phyloP scores from a whole-genome alignment of 192 early-diverging fungal genomes.

The Haplosporangium gracile region DNA sequence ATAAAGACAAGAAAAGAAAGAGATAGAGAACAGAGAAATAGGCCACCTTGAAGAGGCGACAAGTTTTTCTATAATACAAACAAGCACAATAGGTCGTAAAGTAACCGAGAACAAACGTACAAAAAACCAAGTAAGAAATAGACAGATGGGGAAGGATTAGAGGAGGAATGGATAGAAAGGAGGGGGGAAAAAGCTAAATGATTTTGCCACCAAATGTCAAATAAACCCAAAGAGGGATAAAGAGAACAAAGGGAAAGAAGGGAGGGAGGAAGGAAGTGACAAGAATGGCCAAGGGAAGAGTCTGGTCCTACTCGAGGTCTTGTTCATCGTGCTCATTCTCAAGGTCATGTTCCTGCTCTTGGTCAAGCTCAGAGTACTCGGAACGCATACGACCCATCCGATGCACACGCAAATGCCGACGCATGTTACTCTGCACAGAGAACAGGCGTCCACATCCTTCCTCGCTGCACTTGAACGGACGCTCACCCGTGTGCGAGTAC shows the following conservation, averaged over 20 bases:
- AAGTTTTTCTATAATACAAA: not conserved
- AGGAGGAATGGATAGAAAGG: not conserved
- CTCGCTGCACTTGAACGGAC: conserved; percentile 74
- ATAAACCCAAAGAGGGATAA: not conserved
- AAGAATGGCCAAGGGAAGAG: not conserved
- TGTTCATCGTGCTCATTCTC: conserved; percentile 12
- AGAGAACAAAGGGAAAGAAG: not conserved
- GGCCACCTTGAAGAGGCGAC: not conserved
- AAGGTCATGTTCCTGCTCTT: conserved; percentile 5
- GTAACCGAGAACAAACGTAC: not conserved
- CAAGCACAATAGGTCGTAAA: not conserved
- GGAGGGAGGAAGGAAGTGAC: not conserved
- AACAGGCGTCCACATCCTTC: conserved; percentile 77
- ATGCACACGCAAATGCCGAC: conserved; percentile 76
- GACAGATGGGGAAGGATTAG: not conserved
- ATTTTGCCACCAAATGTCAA: not conserved
- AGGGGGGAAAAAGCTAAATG: not conserved
- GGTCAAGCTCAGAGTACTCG: conserved; percentile 17
- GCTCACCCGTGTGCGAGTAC: conserved; percentile 83
- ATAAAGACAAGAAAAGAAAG: not conserved
- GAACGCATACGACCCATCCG: conserved; percentile 52
- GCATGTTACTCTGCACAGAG: conserved; percentile 81
- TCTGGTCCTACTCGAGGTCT: not conserved
- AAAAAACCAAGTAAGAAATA: conserved; percentile 10
- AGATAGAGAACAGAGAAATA: not conserved